Evolutionary conservation across 2,329 filamentous ascomycete species (phyloP).

Genomic region (Colletotrichum tropicale): DNA sequence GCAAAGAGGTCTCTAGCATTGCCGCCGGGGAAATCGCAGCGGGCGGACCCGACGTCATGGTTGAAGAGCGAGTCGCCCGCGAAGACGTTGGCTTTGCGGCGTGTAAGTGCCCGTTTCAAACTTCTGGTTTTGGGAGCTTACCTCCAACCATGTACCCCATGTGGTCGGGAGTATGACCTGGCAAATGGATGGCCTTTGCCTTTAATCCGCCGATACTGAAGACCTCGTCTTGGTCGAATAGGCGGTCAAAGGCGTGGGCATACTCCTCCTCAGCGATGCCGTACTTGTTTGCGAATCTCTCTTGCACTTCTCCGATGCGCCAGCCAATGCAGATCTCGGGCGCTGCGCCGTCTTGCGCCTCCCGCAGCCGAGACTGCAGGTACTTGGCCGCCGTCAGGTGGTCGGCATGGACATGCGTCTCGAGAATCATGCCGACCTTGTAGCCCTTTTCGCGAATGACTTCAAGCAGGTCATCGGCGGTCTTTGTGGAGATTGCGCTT

Average conservation of each 20-base stretch:
- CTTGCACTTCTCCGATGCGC: constrained; percentile 46
- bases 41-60: constrained; percentile 50
- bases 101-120: neutral
- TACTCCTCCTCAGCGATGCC: constrained; percentile 39
- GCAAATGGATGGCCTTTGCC: constrained; percentile 45
- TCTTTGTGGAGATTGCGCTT: constrained; percentile 43
- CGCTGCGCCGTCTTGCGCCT: neutral
- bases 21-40: constrained; percentile 57
- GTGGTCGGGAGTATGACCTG: constrained; percentile 54
- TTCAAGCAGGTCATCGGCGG: constrained; percentile 52
- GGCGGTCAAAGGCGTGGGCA: constrained; percentile 42
- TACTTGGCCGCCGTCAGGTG: constrained; percentile 60
- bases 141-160: constrained; percentile 50
- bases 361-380: constrained; percentile 46
- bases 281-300: constrained; percentile 43
- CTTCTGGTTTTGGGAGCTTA: neutral
- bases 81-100: constrained; percentile 33
- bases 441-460: constrained; percentile 47
- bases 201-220: constrained; percentile 46
- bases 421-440: constrained; percentile 52
- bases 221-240: constrained; percentile 46
- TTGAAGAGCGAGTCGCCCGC: constrained; percentile 54
- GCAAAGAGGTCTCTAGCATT: constrained; percentile 45
- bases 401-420: constrained; percentile 62
- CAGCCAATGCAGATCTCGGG: constrained; percentile 46